Conservation (phyloP, 169 alveolate species). For the Plasmodium gaboni region DNA sequence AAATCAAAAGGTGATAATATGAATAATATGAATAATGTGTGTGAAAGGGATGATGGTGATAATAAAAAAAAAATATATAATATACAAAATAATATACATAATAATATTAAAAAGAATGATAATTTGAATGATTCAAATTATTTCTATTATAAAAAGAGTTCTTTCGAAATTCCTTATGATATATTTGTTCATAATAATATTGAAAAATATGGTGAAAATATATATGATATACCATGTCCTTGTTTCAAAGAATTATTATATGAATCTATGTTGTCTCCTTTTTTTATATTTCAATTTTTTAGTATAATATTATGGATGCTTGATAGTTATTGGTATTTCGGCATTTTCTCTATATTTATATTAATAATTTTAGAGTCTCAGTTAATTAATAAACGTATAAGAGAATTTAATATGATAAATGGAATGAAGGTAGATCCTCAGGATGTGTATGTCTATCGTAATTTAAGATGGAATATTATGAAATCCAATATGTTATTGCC, state of each 20-base stretch:
- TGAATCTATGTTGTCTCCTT: conserved; percentile 96
- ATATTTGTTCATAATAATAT: conserved; percentile 74
- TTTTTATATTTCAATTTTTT: conserved; percentile 96
- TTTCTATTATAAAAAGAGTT: conserved; percentile 39
- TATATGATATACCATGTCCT: conserved; percentile 94
- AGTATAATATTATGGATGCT: conserved; percentile 96
- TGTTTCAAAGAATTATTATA: conserved; percentile 91
- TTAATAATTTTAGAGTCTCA: conserved; percentile 90
- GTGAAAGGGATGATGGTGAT: background rate
- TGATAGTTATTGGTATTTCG: conserved; percentile 97
- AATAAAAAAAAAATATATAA: no score
- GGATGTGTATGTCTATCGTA: conserved; percentile 89
- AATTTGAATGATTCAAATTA: background rate
- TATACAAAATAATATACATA: no score
- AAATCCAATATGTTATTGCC: conserved; percentile 93
- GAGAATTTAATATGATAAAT: conserved; percentile 85
- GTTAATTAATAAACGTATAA: conserved; percentile 85
- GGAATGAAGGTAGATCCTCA: conserved; percentile 93
- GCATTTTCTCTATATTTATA: conserved; percentile 92
- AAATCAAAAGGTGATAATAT: no score
- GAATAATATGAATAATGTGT: no score
- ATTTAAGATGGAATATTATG: conserved; percentile 91
- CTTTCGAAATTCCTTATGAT: conserved; percentile 66
- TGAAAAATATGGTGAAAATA: conserved; percentile 91
- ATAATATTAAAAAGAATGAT: background rate